Evolutionary conservation across 306 rosid genomes (phyloP).

Genomic region (Mimosa pudica): DNA sequence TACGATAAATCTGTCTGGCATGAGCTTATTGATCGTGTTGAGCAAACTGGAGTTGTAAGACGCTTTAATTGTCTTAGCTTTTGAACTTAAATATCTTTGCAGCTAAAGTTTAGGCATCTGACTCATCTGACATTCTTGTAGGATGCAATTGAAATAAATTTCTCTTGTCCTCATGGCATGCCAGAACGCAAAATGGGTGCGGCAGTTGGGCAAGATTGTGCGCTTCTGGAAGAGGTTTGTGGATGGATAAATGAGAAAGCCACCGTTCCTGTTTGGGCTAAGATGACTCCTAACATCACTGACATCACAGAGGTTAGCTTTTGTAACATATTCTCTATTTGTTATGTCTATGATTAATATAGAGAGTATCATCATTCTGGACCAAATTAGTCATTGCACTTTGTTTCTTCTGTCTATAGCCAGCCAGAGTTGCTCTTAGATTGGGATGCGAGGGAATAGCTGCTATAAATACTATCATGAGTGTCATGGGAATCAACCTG

Average conservation of each 20-base stretch:
- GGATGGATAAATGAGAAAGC: constrained; percentile 98
- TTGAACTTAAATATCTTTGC: background rate
- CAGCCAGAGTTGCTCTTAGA: constrained; percentile 80
- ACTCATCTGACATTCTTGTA: constrained; percentile 32
- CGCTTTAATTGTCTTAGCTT: constrained; percentile 21
- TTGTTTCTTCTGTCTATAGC: constrained; percentile 50
- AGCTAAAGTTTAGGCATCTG: constrained; percentile 27
- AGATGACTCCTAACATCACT: constrained; percentile 98
- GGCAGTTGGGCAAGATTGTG: constrained; percentile 95
- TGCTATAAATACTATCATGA: constrained; percentile 96
- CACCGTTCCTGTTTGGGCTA: constrained; percentile 95
- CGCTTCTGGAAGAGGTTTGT: constrained; percentile 87
- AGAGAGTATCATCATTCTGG: constrained; percentile 1
- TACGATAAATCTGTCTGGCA: constrained; percentile 91
- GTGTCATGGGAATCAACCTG: constrained; percentile 98
- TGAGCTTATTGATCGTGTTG: constrained; percentile 90
- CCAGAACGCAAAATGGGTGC: constrained; percentile 98
- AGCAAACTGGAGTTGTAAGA: constrained; percentile 97
- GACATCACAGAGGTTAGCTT: constrained; percentile 83
- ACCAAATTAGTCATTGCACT: constrained; percentile 28
- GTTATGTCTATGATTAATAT: background rate
- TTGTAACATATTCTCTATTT: constrained; percentile 17
- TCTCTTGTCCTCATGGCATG: constrained; percentile 98
- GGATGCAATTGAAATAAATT: constrained; percentile 94
- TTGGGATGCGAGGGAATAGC: constrained; percentile 89